Conservation (phyloP, 176 grass and related monocot species). For the Areca catechu region DNA sequence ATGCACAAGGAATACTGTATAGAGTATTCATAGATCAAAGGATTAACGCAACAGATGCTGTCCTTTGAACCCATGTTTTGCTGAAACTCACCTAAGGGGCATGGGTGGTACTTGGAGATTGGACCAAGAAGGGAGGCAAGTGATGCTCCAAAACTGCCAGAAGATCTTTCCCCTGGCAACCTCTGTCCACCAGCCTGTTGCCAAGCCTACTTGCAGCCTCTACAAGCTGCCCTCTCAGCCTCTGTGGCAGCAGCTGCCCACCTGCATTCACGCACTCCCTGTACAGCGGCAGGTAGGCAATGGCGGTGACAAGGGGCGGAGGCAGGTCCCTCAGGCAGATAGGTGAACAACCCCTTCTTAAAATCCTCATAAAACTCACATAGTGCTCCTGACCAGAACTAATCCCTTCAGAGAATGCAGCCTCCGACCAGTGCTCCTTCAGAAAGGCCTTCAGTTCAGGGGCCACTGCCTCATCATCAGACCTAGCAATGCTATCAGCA, state of each 20-base stretch:
- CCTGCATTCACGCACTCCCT: conserved; percentile 54
- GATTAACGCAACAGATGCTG: too few species aligned
- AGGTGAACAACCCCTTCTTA: conserved; percentile 37
- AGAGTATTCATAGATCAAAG: too few species aligned
- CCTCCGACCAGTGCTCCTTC: conserved; percentile 60
- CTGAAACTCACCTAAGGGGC: background rate
- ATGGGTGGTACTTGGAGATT: background rate
- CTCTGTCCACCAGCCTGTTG: conserved; percentile 35
- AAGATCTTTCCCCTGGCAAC: conserved; percentile 52
- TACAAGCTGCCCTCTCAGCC: conserved; percentile 80
- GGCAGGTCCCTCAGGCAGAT: conserved; percentile 57
- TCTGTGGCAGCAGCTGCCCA: conserved; percentile 67
- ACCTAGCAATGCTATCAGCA: conserved; percentile 44
- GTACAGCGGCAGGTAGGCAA: conserved; percentile 83
- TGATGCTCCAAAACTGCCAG: conserved; percentile 81
- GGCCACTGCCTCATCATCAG: conserved; percentile 14
- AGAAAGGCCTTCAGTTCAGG: conserved; percentile 52
- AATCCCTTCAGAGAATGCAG: conserved; percentile 39
- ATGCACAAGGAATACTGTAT: too few species aligned
- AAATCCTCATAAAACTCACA: conserved; percentile 53
- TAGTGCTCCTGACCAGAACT: conserved; percentile 40
- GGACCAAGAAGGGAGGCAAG: conserved; percentile 44
- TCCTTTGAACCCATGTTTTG: background rate
- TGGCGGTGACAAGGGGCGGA: conserved; percentile 51
- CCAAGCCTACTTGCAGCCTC: conserved; percentile 68